Evolutionary conservation across 768 basidiomycete genomes (phyloP).

Genomic region (Hydnomerulius pinastri): DNA sequence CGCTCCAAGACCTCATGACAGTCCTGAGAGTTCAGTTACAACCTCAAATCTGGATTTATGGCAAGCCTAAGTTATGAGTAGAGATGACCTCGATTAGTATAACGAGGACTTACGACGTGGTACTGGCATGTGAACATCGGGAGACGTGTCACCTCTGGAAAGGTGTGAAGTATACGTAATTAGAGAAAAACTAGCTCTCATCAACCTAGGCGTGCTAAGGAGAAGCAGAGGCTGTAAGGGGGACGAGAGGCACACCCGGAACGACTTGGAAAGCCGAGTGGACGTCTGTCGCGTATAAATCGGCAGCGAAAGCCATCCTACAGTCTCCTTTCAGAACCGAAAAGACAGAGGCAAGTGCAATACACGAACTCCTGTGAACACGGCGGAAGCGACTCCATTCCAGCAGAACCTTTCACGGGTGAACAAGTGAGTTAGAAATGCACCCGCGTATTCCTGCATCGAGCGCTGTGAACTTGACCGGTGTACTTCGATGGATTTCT

Average conservation of each 20-base stretch:
- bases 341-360: too few species aligned
- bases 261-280: background rate
- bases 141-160: slow-evolving; percentile 3
- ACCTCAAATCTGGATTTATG: too few species aligned
- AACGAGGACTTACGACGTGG: too few species aligned
- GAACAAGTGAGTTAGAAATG: too few species aligned
- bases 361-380: too few species aligned
- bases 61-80: too few species aligned
- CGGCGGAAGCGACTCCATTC: too few species aligned
- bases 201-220: background rate
- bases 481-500: background rate
- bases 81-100: too few species aligned
- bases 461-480: background rate
- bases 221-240: background rate
- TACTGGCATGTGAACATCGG: too few species aligned
- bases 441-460: too few species aligned
- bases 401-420: too few species aligned
- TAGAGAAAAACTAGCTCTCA: background rate
- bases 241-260: slow-evolving; percentile 1
- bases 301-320: background rate
- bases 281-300: background rate
- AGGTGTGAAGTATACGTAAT: slow-evolving; percentile 11
- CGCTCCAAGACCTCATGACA: background rate
- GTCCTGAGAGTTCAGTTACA: background rate
- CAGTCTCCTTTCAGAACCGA: too few species aligned